Evolutionary conservation across 495 filamentous ascomycete species (phyloP), one percentile per base, ranked within the genome.

Genomic region (Xylaria sp.): DNA sequence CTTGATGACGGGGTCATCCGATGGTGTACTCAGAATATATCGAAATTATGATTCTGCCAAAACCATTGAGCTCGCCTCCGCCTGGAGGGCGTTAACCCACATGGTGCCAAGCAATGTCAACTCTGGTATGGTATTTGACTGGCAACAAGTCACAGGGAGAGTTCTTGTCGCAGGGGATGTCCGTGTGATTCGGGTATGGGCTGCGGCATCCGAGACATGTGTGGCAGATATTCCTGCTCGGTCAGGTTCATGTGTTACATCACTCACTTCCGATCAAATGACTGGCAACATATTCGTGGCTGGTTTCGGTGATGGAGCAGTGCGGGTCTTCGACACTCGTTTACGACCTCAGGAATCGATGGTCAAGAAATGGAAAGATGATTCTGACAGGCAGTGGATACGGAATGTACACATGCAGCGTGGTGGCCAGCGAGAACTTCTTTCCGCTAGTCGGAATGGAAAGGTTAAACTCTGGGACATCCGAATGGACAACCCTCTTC

Each of bases 381-480:
- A 87, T 21, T 81, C 79, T 48, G 94, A 98, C 77, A 90, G 91
- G 73, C 89, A 93, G 73, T 98, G 97, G 96, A 91, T 99, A 76
- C 93, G 91, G 72, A 95, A 93, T 71, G 93, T 97, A 33, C 96
- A 98, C 74, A 94, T 99, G 90, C 96, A 99, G 79, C 93, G 96
- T 44, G 96, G 96, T 68, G 96, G 96, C 5, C 87, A 97, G 81
- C 85, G 96, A 61, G 96, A 99, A 76, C 85, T 99, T 17, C 84
- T 98, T 40, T 93, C 90, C 15, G 96, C 93, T 11, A 94, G 93
- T 75, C 87, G 92, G 52, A 94, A 95, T 73, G 96, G 96, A 61
- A 95, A 97, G 78, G 91, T 99, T 72, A 93, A 93, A 76, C 86
- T 99, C 8, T 99, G 96, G 96, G 96, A 99, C 83, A 93, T 99